phyloP scores from a whole-genome alignment of 2,329 filamentous ascomycete species.

The Remersonia thermophila region DNA sequence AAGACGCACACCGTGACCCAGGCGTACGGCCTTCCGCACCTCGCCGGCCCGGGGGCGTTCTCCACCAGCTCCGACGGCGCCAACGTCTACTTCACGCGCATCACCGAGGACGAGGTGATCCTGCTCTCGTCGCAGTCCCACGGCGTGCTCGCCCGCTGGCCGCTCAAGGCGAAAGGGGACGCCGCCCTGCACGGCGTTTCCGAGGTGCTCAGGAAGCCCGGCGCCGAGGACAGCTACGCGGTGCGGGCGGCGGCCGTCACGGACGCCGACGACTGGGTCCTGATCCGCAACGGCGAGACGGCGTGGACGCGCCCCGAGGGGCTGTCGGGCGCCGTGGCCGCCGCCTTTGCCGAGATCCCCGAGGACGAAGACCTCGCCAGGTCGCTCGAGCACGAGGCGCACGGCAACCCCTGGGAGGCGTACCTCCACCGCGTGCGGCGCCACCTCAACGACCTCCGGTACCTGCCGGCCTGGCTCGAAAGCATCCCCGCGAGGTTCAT shows the following conservation, averaged over 20 bases:
- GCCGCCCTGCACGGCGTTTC: constrained; percentile 57
- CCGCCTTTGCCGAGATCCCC: constrained; percentile 67
- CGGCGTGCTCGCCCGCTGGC: constrained; percentile 64
- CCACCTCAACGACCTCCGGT: constrained; percentile 64
- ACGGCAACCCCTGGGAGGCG: constrained; percentile 67
- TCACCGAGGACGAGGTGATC: constrained; percentile 61
- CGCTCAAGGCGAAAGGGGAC: constrained; percentile 35
- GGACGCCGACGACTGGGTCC: constrained; percentile 61
- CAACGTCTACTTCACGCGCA: constrained; percentile 79
- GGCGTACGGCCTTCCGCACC: constrained; percentile 65
- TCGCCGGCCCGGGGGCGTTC: constrained; percentile 61
- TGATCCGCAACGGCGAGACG: constrained; percentile 70
- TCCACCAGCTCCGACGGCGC: constrained; percentile 64
- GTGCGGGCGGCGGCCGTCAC: constrained; percentile 63
- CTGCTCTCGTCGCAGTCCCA: constrained; percentile 68
- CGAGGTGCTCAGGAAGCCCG: constrained; percentile 65
- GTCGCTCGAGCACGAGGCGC: constrained; percentile 74
- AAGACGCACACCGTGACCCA: constrained; percentile 58
- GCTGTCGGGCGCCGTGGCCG: constrained; percentile 65
- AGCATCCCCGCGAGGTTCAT: constrained; percentile 57
- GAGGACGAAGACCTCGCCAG: constrained; percentile 63
- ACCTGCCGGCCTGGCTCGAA: constrained; percentile 62
- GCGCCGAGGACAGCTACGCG: constrained; percentile 53
- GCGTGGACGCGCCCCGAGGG: constrained; percentile 77
- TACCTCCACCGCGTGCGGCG: constrained; percentile 79